Evolutionary conservation across 441 rosid species (phyloP).

Genomic region (Corymbia citriodora): DNA sequence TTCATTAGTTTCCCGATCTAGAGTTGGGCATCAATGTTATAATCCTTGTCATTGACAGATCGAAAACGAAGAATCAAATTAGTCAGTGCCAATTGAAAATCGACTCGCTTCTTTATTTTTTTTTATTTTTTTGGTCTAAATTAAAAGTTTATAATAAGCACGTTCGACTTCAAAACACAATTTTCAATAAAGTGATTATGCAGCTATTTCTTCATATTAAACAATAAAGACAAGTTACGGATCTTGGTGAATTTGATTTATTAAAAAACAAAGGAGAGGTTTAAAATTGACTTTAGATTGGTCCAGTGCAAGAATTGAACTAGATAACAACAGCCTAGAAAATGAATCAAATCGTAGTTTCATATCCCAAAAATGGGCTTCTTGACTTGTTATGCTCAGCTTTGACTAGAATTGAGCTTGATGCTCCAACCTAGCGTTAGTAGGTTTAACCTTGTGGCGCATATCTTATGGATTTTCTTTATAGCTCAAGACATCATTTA

Average conservation of each 20-base stretch:
- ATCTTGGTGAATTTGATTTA: not conserved
- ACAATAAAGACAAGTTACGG: not conserved
- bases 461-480: not conserved
- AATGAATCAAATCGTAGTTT: not conserved
- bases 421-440: not conserved
- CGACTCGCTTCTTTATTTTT: not conserved
- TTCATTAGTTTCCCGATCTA: not conserved
- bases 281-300: not conserved
- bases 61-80: accelerated
- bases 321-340: not conserved
- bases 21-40: not conserved
- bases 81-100: not conserved
- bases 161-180: accelerated
- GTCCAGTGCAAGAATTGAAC: not conserved
- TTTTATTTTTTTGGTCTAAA: not conserved
- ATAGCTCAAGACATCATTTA: not conserved
- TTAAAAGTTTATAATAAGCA: not conserved
- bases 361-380: not conserved
- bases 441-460: not conserved
- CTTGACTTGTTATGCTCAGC: not conserved
- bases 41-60: not conserved
- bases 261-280: not conserved
- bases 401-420: not conserved
- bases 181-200: not conserved
- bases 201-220: not conserved